Evolutionary conservation across 805 yeast species (phyloP).

Genomic region (Ogataea paradorogensis): DNA sequence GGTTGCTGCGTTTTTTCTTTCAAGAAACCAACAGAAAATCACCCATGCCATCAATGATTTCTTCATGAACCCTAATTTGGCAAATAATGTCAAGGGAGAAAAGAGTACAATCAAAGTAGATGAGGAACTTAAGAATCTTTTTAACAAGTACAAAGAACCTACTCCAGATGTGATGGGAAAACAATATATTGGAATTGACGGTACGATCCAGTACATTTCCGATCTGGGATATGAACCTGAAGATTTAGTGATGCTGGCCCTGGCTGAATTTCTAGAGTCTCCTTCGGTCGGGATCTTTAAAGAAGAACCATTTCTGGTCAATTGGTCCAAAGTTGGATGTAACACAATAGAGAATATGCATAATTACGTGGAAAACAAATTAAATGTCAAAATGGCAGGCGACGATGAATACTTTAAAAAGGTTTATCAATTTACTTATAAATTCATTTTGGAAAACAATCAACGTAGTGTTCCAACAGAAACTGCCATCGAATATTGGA

Average conservation of each 20-base stretch:
- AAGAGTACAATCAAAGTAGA: conserved; percentile 3
- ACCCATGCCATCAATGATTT: conserved; percentile 26
- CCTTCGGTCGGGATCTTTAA: conserved; percentile 64
- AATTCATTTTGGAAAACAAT: conserved; percentile 58
- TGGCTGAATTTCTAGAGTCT: conserved; percentile 67
- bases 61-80: conserved; percentile 20
- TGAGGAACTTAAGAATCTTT: conserved; percentile 31
- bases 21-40: conserved; percentile 20
- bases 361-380: conserved; percentile 26
- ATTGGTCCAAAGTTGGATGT: conserved; percentile 48
- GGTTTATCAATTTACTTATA: conserved; percentile 72
- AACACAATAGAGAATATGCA: conserved; percentile 47
- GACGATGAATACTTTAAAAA: conserved; percentile 43
- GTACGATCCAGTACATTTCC: conserved; percentile 63
- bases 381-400: conserved; percentile 33
- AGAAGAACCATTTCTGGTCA: conserved; percentile 46
- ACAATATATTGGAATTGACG: conserved; percentile 65
- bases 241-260: conserved; percentile 63
- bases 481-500: conserved; percentile 76
- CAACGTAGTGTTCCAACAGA: conserved; percentile 56
- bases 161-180: conserved; percentile 25
- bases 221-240: conserved; percentile 75
- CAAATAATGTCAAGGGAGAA: conserved; percentile 7
- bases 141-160: conserved; percentile 31
- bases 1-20: conserved; percentile 38